Conservation (phyloP, 345 rosid species). For the Pistacia integerrima region DNA sequence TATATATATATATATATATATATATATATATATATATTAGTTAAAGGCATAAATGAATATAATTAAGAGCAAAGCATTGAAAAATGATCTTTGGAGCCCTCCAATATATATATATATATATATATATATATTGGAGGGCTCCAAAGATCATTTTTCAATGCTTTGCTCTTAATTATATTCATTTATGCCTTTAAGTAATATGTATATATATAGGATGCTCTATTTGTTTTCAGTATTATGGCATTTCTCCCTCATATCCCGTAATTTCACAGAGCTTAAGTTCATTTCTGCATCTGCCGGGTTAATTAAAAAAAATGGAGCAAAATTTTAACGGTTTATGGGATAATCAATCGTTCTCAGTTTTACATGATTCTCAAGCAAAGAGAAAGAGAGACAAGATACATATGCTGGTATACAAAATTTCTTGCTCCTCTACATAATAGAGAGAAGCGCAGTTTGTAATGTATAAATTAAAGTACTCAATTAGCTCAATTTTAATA, state of each 20-base stretch:
- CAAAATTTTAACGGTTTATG: not conserved
- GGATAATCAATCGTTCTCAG: not conserved
- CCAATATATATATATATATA: too few species aligned
- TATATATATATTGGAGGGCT: too few species aligned
- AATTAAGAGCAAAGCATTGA: too few species aligned
- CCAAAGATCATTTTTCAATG: too few species aligned
- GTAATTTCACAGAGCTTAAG: not conserved
- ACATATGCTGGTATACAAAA: not conserved
- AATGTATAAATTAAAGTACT: not conserved
- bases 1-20: too few species aligned
- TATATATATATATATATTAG: too few species aligned
- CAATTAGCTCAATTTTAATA: not conserved
- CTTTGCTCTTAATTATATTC: too few species aligned
- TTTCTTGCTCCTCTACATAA: not conserved
- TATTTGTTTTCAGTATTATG: not conserved
- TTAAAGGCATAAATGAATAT: too few species aligned
- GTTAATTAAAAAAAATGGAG: not conserved
- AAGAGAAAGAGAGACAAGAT: not conserved
- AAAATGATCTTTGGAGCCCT: too few species aligned
- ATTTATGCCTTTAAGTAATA: too few species aligned
- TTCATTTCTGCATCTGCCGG: not conserved
- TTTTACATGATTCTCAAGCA: not conserved
- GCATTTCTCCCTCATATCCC: not conserved
- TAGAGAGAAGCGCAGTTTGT: not conserved
- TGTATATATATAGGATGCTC: not conserved